phyloP scores from a whole-genome alignment of 768 basidiomycete genomes.

The Amanita muscaria region DNA sequence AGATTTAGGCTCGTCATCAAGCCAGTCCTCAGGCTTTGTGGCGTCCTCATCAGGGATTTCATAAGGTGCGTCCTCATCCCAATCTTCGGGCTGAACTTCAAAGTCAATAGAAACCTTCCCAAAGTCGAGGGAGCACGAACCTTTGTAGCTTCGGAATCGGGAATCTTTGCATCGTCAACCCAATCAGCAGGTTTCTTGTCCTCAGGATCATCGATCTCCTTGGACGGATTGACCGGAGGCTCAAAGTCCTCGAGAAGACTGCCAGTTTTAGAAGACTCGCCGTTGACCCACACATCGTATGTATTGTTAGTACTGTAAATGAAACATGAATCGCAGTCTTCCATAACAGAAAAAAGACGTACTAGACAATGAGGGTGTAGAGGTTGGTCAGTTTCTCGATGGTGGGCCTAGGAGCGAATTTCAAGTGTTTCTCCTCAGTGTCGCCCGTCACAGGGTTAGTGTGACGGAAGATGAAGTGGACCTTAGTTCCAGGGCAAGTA shows the following conservation, averaged over 20 bases:
- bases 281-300: constrained; percentile 86
- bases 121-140: constrained; percentile 25
- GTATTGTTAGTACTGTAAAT: constrained; percentile 78
- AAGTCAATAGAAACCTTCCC: neutral
- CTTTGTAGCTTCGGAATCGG: constrained; percentile 80
- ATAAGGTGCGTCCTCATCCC: constrained; percentile 96
- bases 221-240: constrained; percentile 85
- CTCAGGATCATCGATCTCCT: constrained; percentile 88
- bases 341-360: constrained; percentile 22
- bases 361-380: constrained; percentile 92
- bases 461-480: constrained; percentile 99
- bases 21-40: constrained; percentile 90
- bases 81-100: constrained; percentile 69
- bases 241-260: constrained; percentile 89
- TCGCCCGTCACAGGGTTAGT: constrained; percentile 89
- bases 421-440: constrained; percentile 95
- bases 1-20: constrained; percentile 73
- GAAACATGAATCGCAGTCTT: constrained; percentile 4
- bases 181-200: constrained; percentile 88
- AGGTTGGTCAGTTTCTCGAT: constrained; percentile 90
- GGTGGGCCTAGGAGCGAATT: constrained; percentile 67
- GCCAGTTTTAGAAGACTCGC: constrained; percentile 70
- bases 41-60: constrained; percentile 86
- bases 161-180: constrained; percentile 85
- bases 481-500: constrained; percentile 87